Percentiles rank a stretch among this genome's conserved stretches.
These are phyloP conservation scores for Polysphondylium violaceum DNA, from an alignment of 78 protist species.

Conservation along the genomic window DNA sequence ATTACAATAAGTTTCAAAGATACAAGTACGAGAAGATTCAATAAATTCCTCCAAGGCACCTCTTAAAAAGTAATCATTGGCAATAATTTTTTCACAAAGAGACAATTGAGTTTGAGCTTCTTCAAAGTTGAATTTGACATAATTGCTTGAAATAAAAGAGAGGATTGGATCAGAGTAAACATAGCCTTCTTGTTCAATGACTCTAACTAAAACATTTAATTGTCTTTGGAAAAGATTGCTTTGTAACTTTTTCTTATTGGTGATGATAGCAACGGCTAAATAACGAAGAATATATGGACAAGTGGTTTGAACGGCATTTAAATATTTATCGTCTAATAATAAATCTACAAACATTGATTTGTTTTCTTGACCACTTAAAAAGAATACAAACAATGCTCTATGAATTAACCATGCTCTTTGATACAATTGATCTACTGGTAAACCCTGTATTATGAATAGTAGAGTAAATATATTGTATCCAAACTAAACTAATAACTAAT, in stretches of 20 bases:
- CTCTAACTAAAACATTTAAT: conserved; percentile 81
- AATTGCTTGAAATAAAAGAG: conserved; percentile 85
- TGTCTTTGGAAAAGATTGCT: conserved; percentile 28
- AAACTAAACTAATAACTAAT: too few relatives aligned
- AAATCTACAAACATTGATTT: conserved; percentile 86
- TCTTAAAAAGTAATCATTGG: conserved; percentile 88
- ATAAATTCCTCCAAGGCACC: conserved; percentile 83
- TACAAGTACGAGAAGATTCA: conserved; percentile 91
- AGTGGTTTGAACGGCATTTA: conserved; percentile 90
- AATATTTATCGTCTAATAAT: conserved; percentile 81
- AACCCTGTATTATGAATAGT: too few relatives aligned
- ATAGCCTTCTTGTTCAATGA: conserved; percentile 87
- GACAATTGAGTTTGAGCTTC: conserved; percentile 87
- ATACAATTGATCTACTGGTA: conserved; percentile 84
- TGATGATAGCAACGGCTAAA: conserved; percentile 90
- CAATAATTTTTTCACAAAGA: conserved; percentile 90
- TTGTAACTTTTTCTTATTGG: conserved; percentile 78
- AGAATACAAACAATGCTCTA: conserved; percentile 92
- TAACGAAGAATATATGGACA: conserved; percentile 94
- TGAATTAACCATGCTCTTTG: conserved; percentile 96
- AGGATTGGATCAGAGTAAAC: conserved; percentile 92
- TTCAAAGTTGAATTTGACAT: conserved; percentile 92
- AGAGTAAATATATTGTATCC: too few relatives aligned
- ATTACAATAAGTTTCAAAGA: conserved; percentile 95
- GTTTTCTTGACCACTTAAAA: conserved; percentile 83